Conservation (phyloP, 2,329 filamentous ascomycete genomes). For the Aspergillus cejpii region DNA sequence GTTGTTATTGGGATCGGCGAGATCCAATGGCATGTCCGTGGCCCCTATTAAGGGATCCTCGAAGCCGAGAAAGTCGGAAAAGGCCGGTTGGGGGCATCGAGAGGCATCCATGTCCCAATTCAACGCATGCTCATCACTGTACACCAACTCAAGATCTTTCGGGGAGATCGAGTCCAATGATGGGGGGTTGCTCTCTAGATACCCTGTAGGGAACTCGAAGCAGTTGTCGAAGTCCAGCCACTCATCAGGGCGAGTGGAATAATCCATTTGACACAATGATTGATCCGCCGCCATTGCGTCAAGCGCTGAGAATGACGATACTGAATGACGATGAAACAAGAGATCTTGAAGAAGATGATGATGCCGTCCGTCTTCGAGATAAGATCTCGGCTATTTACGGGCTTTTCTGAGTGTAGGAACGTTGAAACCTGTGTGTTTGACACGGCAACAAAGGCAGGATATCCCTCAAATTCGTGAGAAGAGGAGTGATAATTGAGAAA, state of each 20-base stretch:
- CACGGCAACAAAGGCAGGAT: background rate
- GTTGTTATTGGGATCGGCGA: constrained; percentile 12
- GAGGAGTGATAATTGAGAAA: background rate
- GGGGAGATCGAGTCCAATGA: constrained; percentile 29
- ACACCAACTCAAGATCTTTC: constrained; percentile 24
- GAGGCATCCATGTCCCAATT: constrained; percentile 18
- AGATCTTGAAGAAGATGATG: background rate
- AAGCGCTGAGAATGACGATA: constrained; percentile 2
- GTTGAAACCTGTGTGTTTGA: background rate
- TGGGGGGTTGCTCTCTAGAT: constrained; percentile 26
- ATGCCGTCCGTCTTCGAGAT: background rate
- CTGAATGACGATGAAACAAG: constrained; percentile 1
- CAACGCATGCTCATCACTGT: constrained; percentile 19
- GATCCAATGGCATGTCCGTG: constrained; percentile 14
- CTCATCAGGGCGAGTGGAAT: constrained; percentile 20
- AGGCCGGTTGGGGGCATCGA: constrained; percentile 17
- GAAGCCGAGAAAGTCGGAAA: constrained; percentile 21
- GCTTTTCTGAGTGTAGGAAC: constrained; percentile 1
- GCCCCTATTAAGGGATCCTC: constrained; percentile 17
- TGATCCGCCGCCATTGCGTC: constrained; percentile 25
- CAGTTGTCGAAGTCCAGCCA: constrained; percentile 33
- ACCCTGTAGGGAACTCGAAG: constrained; percentile 25
- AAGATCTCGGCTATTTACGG: constrained; percentile 1
- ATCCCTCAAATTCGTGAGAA: background rate
- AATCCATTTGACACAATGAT: constrained; percentile 22